Percentiles rank a stretch among this genome's conserved stretches.
These are phyloP conservation scores for Polyporus arcularius DNA, from an alignment of 768 basidiomycete species.

Conservation along the genomic window DNA sequence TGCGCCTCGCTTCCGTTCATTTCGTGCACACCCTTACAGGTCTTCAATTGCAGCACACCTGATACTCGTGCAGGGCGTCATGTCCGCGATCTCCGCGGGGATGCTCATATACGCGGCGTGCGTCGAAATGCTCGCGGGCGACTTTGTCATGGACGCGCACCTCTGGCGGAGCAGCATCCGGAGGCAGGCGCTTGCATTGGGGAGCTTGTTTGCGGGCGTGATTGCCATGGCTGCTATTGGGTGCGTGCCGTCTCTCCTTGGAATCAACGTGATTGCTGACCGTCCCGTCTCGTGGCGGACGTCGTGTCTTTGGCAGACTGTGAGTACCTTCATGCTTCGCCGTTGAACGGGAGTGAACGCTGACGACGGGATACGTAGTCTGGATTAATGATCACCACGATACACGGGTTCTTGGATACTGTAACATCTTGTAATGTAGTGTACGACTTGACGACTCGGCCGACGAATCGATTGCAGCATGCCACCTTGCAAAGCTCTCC, in stretches of 20 bases:
- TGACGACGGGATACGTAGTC: no score
- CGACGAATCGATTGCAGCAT: no score
- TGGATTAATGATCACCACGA: no score
- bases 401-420: no score
- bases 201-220: conserved; percentile 63
- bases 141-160: conserved; percentile 76
- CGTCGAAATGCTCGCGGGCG: conserved; percentile 86
- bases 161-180: conserved; percentile 40
- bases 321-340: no score
- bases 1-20: conserved; percentile 4
- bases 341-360: no score
- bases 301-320: no score
- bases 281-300: no score
- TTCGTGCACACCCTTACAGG: background rate
- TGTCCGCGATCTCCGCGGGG: conserved; percentile 82
- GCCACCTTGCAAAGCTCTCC: no score
- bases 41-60: conserved; percentile 40
- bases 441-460: no score
- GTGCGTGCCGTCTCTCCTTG: conserved; percentile 31
- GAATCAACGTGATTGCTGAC: no score
- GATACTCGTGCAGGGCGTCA: conserved; percentile 64
- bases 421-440: no score
- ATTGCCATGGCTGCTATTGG: conserved; percentile 47
- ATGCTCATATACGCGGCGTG: conserved; percentile 83
- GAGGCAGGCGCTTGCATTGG: conserved; percentile 57